A percentile compares a stretch with the other conserved stretches of the same genome.
phyloP scores from a whole-genome alignment of 805 yeast species.

The Candida cerambycidarum region DNA sequence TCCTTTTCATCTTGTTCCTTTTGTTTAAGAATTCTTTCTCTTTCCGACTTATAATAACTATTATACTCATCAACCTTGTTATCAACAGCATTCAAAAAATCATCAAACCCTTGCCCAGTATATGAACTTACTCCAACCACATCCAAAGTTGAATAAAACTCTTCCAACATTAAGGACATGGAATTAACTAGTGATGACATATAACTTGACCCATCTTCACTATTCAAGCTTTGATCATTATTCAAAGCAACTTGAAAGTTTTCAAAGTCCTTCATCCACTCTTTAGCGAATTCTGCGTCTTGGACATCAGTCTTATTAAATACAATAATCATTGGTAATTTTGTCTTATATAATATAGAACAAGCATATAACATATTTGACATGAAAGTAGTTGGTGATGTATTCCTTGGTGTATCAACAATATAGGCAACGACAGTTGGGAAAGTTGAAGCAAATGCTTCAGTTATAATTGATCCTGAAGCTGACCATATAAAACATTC shows the following conservation, averaged over 20 bases:
- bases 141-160: conserved; percentile 89
- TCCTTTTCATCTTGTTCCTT: conserved; percentile 74
- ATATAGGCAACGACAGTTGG: conserved; percentile 96
- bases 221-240: conserved; percentile 67
- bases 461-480: conserved; percentile 93
- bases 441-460: conserved; percentile 91
- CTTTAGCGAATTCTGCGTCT: conserved; percentile 82
- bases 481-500: conserved; percentile 99
- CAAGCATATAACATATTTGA: conserved; percentile 98
- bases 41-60: conserved; percentile 77
- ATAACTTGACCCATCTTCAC: conserved; percentile 67
- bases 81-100: conserved; percentile 81
- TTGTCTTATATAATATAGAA: conserved; percentile 92
- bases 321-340: conserved; percentile 93
- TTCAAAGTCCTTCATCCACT: conserved; percentile 98
- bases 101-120: conserved; percentile 94
- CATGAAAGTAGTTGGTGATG: conserved; percentile 95
- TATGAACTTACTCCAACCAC: conserved; percentile 90
- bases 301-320: conserved; percentile 93
- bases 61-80: conserved; percentile 85
- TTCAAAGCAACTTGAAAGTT: conserved; percentile 78
- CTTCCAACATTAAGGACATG: conserved; percentile 94
- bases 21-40: conserved; percentile 75
- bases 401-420: conserved; percentile 93
- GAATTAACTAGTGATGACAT: conserved; percentile 93